Base-by-base conservation (phyloP, 208 protist genomes). In the Kentomonas sorsogonicus region DNA sequence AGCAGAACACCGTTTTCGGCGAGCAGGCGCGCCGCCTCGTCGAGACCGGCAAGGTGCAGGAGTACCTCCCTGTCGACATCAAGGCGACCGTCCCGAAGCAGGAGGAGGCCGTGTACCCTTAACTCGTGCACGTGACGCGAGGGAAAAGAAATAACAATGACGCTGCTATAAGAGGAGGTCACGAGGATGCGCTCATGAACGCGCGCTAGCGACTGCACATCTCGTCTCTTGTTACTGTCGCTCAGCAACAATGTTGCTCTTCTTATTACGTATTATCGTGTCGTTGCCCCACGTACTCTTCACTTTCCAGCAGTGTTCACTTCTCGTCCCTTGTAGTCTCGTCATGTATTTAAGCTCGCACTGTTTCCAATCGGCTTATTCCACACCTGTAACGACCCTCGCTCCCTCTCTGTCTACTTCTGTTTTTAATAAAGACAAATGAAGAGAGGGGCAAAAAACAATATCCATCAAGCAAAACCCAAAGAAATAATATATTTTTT, bases 1-100 rank as follows among this genome's bases (percentile, higher is more conserved):
- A 58, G 27, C 88, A 94, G 74, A 83, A 91, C 40, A 94, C 88
- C 26, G 80, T 94, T 44, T 94, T 94, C 69, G 88, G 88, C 15
- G 88, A 94, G 75, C 88, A 94, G 61, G 84, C 86, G 43, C 81
- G 88, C 46, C 83, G 83, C 43, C 66, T 92, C 27, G 66, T 89
- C 29, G 60, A 85, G 51, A 86, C 53, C 22, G 83, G 84, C 30
- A 91, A 89, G 67, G 77, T 94, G 38, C 79, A 91, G 68, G 88
- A 94, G 69, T 92, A 79, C 62, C 77, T 94, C 46, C 64, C 88
- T 23, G 77, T 92, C 4, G 83, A 94, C 66, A 82, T 91, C 36
- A 61, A 91, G 61, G 84, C 77, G 30, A 77, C 79, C 9, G 63
- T 94, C 15, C 74, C 84, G 18, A 47, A 67, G 39, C 75, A 58